Conservation (phyloP, 352 stramenopile species). For the Globisporangium iwayamae region DNA sequence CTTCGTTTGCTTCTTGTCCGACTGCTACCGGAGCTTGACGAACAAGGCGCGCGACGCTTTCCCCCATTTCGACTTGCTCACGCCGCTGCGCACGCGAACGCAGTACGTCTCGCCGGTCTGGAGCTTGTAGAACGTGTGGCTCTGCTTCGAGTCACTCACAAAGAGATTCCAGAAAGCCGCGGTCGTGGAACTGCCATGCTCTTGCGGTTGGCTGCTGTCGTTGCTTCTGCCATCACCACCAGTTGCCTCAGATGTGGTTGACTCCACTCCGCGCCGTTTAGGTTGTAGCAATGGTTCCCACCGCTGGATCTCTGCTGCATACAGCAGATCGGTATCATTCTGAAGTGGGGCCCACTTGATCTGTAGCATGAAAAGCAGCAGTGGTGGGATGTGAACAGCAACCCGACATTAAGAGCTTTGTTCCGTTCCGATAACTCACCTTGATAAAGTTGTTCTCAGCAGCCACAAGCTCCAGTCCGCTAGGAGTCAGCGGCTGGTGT, state of each 20-base stretch:
- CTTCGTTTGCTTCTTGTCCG: neutral
- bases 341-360: constrained; percentile 27
- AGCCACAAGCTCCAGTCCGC: constrained; percentile 15
- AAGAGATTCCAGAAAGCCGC: constrained; percentile 20
- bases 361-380: constrained; percentile 5
- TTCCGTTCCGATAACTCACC: constrained; percentile 12
- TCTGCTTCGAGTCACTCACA: constrained; percentile 18
- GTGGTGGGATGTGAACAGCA: neutral
- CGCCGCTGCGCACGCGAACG: constrained; percentile 28
- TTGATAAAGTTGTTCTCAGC: constrained; percentile 27
- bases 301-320: constrained; percentile 28
- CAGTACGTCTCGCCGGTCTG: constrained; percentile 22
- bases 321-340: constrained; percentile 24
- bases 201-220: neutral
- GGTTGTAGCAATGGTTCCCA: neutral
- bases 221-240: neutral
- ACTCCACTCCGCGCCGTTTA: neutral
- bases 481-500: constrained; percentile 20
- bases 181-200: neutral
- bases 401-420: neutral
- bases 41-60: constrained; percentile 24
- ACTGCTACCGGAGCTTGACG: constrained; percentile 3
- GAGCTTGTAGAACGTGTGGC: constrained; percentile 29
- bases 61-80: constrained; percentile 22
- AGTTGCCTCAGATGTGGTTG: neutral